Evolutionary conservation across 1,284 basidiomycete genomes (phyloP).

Genomic region (Cutaneotrichosporon cutaneum): DNA sequence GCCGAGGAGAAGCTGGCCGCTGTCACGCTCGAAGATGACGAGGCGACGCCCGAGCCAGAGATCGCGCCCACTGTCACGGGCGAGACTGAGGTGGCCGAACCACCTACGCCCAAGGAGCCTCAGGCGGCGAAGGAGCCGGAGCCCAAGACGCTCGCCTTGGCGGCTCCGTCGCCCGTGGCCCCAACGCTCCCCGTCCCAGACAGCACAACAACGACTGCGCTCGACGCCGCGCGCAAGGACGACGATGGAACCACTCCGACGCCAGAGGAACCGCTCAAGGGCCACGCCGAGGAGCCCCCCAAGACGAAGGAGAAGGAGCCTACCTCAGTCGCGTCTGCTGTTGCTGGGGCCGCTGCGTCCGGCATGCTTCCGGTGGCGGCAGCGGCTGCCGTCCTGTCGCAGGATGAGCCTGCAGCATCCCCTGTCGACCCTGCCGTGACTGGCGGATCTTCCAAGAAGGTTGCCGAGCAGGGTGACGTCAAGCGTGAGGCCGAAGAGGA

Average conservation of each 20-base stretch:
- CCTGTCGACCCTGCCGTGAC: background rate
- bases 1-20: constrained; percentile 10
- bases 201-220: background rate
- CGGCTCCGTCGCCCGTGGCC: background rate
- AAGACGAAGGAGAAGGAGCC: background rate
- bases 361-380: background rate
- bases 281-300: background rate
- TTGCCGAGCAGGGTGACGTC: constrained; percentile 3
- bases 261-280: background rate
- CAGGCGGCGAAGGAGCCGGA: background rate
- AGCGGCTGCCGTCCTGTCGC: background rate
- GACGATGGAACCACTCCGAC: constrained; percentile 1
- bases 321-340: background rate
- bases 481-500: constrained; percentile 10
- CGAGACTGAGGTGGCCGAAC: background rate
- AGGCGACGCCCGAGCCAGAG: background rate
- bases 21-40: constrained; percentile 3
- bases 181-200: background rate
- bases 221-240: background rate
- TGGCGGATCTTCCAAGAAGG: background rate
- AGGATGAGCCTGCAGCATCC: background rate
- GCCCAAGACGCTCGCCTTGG: background rate
- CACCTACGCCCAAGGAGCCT: background rate
- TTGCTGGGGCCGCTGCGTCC: background rate
- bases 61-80: constrained; percentile 1